A percentile compares a stretch with the other conserved stretches of the same genome.
Conservation (phyloP, 306 rosid species). For the Boehmeria nivea region DNA sequence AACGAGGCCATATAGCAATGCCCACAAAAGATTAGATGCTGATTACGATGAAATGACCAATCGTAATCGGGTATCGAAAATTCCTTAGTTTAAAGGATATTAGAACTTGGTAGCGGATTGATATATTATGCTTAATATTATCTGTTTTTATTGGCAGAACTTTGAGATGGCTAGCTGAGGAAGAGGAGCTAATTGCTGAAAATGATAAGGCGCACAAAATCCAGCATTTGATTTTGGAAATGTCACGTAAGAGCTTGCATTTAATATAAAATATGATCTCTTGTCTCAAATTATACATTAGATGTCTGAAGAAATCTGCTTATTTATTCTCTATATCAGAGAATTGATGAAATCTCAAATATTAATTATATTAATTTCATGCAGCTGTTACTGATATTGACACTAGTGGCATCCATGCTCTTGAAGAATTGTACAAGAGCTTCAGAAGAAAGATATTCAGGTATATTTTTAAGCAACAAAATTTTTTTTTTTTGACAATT, state of each 20-base stretch:
- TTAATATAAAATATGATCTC: no score
- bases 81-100: no score
- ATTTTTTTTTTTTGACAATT: background rate
- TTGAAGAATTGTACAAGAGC: constrained; percentile 26
- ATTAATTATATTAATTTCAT: background rate
- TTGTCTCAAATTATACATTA: no score
- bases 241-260: constrained; percentile 66
- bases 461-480: constrained; percentile 12
- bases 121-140: no score
- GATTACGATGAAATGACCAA: no score
- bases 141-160: constrained; percentile 37
- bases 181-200: constrained; percentile 31
- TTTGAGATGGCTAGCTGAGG: constrained; percentile 65
- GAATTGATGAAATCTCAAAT: background rate
- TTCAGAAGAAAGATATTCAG: constrained; percentile 36
- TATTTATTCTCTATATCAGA: no score
- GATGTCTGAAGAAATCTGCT: no score
- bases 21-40: no score
- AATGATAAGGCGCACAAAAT: constrained; percentile 24
- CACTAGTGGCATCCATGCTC: constrained; percentile 33
- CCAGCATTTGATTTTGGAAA: constrained; percentile 45
- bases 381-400: constrained; percentile 66
- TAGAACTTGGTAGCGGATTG: no score
- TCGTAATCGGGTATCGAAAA: no score
- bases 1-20: no score